A percentile compares a stretch with the other conserved stretches of the same genome.
Evolutionary conservation across 305 asterid genomes (phyloP).

Genomic region (Solanum hybrid): DNA sequence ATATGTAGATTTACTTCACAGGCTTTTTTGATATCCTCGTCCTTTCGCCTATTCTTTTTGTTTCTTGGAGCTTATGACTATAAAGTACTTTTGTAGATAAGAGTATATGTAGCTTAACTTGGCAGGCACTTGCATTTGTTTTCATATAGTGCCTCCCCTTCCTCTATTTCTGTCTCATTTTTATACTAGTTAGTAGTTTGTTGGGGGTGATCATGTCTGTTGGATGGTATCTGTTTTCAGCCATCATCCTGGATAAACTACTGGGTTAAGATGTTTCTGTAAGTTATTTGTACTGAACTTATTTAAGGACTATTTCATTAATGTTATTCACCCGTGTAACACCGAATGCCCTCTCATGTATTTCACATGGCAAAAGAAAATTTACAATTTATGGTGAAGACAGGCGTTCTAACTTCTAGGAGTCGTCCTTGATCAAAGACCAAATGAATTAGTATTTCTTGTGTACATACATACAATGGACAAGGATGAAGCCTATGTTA

Average conservation of each 20-base stretch:
- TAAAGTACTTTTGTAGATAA: not conserved
- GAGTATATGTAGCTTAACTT: not conserved
- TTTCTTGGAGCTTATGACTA: not conserved
- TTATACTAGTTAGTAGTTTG: not conserved
- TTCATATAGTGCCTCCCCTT: not conserved
- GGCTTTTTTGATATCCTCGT: not conserved
- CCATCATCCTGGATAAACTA: not conserved
- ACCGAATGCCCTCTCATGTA: not conserved
- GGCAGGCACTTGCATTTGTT: not conserved
- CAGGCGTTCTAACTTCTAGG: not conserved
- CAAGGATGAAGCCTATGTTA: constrained; percentile 15
- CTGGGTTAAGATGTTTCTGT: not conserved
- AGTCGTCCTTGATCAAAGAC: not conserved
- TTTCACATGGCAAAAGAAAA: not conserved
- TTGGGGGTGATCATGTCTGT: not conserved
- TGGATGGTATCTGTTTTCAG: not conserved
- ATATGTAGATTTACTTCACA: not conserved
- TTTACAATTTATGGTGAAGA: not conserved
- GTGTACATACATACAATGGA: not conserved
- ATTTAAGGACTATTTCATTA: not conserved
- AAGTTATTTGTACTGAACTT: not conserved
- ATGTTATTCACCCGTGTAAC: not conserved
- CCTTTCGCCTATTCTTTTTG: not conserved
- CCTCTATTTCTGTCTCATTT: not conserved
- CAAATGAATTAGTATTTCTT: not conserved